These are phyloP conservation scores for Carex littledalei DNA, from an alignment of 176 grass and related monocot genomes.

Conservation along the genomic window DNA sequence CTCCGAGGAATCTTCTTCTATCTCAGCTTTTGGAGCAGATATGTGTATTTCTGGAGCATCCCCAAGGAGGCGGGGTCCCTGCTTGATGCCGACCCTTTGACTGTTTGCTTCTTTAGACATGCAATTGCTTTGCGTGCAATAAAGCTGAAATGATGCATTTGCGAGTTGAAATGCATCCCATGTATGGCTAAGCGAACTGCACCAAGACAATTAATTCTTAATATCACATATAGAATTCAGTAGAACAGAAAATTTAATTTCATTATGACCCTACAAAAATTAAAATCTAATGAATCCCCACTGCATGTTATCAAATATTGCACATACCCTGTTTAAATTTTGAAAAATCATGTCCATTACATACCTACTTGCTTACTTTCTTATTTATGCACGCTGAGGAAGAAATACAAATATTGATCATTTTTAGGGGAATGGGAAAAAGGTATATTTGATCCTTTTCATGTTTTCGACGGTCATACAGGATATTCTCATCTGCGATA, in stretches of 20 bases:
- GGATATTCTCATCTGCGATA: neutral
- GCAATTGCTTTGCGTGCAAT: conserved; percentile 41
- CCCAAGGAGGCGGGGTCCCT: conserved; percentile 53
- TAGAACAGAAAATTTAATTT: neutral
- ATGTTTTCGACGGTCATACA: neutral
- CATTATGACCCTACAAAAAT: neutral
- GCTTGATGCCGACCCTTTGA: neutral
- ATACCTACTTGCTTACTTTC: neutral
- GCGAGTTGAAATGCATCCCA: conserved; percentile 87
- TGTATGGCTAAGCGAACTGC: conserved; percentile 60
- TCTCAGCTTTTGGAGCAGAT: neutral
- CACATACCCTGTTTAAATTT: neutral
- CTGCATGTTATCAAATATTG: neutral
- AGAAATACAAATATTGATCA: neutral
- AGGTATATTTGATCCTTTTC: neutral
- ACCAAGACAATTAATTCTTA: conserved; percentile 26
- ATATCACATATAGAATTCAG: neutral
- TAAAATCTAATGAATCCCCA: neutral
- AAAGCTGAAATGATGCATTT: conserved; percentile 55
- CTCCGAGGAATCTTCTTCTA: conserved; percentile 28
- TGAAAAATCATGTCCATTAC: neutral
- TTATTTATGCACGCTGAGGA: neutral
- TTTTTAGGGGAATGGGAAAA: neutral
- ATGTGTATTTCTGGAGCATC: conserved; percentile 53
- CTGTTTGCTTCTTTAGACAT: neutral